Evolutionary conservation across 2,329 filamentous ascomycete genomes (phyloP).

Genomic region (Neofusicoccum parvum): DNA sequence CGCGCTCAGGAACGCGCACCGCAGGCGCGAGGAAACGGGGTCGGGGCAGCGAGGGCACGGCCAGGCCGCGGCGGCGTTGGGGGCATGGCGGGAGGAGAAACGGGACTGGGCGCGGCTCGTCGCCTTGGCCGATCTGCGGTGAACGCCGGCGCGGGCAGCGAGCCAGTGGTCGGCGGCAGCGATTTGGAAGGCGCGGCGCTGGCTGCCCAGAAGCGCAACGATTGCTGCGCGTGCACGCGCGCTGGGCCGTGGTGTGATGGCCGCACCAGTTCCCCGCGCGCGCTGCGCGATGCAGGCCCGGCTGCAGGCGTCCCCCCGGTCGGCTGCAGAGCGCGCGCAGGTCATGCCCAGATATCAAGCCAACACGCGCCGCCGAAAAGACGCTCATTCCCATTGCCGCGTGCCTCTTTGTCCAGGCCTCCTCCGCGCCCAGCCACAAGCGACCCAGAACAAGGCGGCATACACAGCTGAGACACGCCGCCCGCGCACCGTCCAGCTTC

Average conservation of each 20-base stretch:
- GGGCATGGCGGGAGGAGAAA: constrained; percentile 16
- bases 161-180: neutral
- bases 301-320: constrained; percentile 6
- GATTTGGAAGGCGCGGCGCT: constrained; percentile 1
- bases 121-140: constrained; percentile 15
- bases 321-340: neutral
- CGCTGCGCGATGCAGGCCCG: neutral
- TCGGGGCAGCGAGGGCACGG: neutral
- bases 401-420: constrained; percentile 11
- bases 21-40: neutral
- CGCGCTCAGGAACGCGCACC: neutral
- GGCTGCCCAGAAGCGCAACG: neutral
- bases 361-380: constrained; percentile 1
- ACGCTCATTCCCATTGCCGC: neutral
- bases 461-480: constrained; percentile 11
- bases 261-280: constrained; percentile 18
- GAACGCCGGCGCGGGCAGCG: constrained; percentile 6
- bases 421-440: neutral
- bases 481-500: constrained; percentile 2
- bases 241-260: constrained; percentile 13
- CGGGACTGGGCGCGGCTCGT: constrained; percentile 9
- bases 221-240: constrained; percentile 10
- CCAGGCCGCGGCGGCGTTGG: neutral
- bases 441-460: constrained; percentile 3
- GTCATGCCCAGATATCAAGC: constrained; percentile 16